phyloP scores from a whole-genome alignment of 495 filamentous ascomycete genomes.

The Podospora tetraspora region DNA sequence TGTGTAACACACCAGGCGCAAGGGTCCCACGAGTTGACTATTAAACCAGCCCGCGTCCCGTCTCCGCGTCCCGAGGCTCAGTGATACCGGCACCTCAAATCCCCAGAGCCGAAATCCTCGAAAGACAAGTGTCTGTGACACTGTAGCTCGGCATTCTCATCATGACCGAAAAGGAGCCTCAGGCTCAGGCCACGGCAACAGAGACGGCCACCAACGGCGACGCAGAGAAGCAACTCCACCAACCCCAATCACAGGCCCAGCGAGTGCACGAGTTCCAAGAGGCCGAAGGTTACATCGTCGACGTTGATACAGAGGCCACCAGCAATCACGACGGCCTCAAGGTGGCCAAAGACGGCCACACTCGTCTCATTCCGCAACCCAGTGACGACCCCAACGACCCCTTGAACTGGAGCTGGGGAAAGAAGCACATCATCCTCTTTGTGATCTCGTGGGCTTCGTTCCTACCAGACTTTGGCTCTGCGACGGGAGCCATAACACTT shows the following conservation, averaged over 20 bases:
- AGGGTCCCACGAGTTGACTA: not conserved
- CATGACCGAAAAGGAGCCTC: not conserved
- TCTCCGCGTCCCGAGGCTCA: not conserved
- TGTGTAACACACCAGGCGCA: not conserved
- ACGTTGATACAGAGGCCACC: constrained; percentile 27
- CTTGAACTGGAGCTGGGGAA: constrained; percentile 51
- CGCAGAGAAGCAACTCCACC: not conserved
- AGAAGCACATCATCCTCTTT: constrained; percentile 51
- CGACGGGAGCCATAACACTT: constrained; percentile 50
- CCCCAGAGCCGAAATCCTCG: not conserved
- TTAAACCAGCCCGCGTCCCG: not conserved
- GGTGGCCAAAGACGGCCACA: constrained; percentile 40
- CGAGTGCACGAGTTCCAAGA: constrained; percentile 32
- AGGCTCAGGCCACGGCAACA: not conserved
- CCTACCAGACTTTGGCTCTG: constrained; percentile 53
- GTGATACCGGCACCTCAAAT: not conserved
- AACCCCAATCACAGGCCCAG: constrained; percentile 6
- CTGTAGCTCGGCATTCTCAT: not conserved
- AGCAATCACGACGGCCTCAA: constrained; percentile 27
- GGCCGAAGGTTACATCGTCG: constrained; percentile 35
- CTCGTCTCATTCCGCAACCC: constrained; percentile 57
- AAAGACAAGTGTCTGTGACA: not conserved
- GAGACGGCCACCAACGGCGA: not conserved
- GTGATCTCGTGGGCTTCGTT: constrained; percentile 51
- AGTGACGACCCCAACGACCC: constrained; percentile 52